phyloP scores from a whole-genome alignment of 1,139 yeast species.

The Zygosaccharomyces pseudobailii region DNA sequence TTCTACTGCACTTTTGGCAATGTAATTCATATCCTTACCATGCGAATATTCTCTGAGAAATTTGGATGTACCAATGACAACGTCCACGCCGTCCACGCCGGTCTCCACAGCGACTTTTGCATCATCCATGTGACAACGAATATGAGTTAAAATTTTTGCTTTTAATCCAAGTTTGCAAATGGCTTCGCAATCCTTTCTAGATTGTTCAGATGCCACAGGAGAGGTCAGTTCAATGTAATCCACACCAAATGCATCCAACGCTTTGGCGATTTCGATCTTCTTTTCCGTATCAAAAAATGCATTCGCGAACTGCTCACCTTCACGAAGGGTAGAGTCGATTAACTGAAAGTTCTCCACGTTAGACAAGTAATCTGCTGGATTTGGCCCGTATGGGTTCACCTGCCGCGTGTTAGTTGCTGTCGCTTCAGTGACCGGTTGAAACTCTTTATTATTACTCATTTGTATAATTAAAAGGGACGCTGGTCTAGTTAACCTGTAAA shows the following conservation, averaged over 20 bases:
- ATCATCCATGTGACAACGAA: conserved; percentile 98
- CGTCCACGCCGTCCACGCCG: conserved; percentile 99
- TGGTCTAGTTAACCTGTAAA: background rate
- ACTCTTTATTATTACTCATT: conserved; percentile 21
- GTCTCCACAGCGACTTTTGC: conserved; percentile 96
- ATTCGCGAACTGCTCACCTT: conserved; percentile 98
- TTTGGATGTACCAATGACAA: conserved; percentile 96
- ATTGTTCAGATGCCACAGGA: conserved; percentile 96
- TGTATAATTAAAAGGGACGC: background rate
- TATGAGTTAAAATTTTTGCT: conserved; percentile 88
- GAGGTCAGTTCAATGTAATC: conserved; percentile 97
- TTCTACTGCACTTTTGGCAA: conserved; percentile 93
- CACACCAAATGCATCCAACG: conserved; percentile 95
- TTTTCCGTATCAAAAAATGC: conserved; percentile 93
- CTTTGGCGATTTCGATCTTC: conserved; percentile 96
- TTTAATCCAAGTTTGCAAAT: conserved; percentile 94
- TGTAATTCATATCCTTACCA: conserved; percentile 98
- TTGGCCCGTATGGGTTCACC: conserved; percentile 87
- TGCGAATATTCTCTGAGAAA: conserved; percentile 92
- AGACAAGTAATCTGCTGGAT: conserved; percentile 87
- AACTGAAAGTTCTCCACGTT: conserved; percentile 86
- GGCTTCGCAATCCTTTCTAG: conserved; percentile 91
- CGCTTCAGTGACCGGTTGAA: conserved; percentile 49
- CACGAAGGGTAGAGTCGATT: conserved; percentile 93
- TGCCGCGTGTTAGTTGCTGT: conserved; percentile 28